Percentiles rank a stretch among this genome's conserved stretches.
These are phyloP conservation scores for Jamesozyma jinghongensis DNA, from an alignment of 805 yeast genomes.

Conservation along the genomic window DNA sequence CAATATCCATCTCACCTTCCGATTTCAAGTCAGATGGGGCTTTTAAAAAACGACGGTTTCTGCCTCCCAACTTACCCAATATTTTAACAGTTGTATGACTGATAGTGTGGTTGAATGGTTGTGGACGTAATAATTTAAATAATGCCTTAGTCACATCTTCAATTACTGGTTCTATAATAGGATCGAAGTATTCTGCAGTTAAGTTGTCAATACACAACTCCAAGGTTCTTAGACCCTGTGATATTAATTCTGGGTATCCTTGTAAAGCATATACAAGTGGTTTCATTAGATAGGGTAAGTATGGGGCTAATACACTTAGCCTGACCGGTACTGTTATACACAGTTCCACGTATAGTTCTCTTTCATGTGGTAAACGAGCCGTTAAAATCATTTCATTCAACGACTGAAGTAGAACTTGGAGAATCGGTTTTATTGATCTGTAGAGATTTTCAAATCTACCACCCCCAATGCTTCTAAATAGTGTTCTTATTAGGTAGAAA, in stretches of 20 bases:
- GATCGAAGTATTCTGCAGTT: constrained; percentile 95
- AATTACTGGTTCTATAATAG: constrained; percentile 91
- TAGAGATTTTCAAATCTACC: constrained; percentile 91
- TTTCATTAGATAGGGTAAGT: constrained; percentile 74
- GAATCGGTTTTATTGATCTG: constrained; percentile 83
- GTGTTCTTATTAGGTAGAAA: constrained; percentile 76
- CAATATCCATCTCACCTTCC: constrained; percentile 50
- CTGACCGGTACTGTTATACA: constrained; percentile 95
- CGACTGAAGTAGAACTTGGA: constrained; percentile 79
- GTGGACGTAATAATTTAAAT: constrained; percentile 83
- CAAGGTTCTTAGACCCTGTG: constrained; percentile 89
- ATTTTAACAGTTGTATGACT: constrained; percentile 91
- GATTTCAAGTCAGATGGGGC: constrained; percentile 61
- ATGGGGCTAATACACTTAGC: constrained; percentile 87
- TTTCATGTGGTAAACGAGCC: constrained; percentile 79
- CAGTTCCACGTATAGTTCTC: constrained; percentile 89
- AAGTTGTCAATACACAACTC: constrained; percentile 93
- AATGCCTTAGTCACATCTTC: constrained; percentile 90
- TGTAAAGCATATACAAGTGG: constrained; percentile 87
- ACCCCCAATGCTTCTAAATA: constrained; percentile 93
- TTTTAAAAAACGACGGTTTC: constrained; percentile 77
- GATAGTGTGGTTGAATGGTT: constrained; percentile 91
- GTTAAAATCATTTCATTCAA: constrained; percentile 74
- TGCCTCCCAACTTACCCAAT: constrained; percentile 91
- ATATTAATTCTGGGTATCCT: constrained; percentile 83